Evolutionary conservation across 2,329 filamentous ascomycete species (phyloP).

Genomic region (Fusarium mundagurra): DNA sequence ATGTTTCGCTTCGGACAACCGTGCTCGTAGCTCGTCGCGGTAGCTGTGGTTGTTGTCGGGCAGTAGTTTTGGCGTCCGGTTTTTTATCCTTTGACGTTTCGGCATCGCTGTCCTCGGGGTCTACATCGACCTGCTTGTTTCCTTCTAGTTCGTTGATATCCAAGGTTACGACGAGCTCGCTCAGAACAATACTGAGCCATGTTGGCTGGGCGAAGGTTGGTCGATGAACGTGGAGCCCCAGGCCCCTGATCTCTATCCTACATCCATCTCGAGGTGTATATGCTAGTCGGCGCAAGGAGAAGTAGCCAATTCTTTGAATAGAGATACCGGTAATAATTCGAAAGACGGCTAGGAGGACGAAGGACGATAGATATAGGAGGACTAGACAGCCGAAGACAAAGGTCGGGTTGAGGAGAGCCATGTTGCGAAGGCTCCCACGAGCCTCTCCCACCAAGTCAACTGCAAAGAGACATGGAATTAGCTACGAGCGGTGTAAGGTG

Average conservation of each 20-base stretch:
- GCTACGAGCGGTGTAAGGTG: conserved; percentile 38
- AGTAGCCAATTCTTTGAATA: conserved; percentile 93
- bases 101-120: conserved; percentile 43
- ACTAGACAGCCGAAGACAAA: conserved; percentile 88
- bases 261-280: conserved; percentile 91
- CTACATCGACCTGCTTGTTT: conserved; percentile 49
- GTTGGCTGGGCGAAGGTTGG: conserved; percentile 98
- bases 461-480: conserved; percentile 29
- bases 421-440: conserved; percentile 47
- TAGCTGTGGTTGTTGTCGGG: conserved; percentile 32
- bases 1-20: conserved; percentile 73
- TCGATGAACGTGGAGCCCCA: conserved; percentile 88
- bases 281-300: conserved; percentile 88
- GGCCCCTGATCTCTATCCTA: conserved; percentile 86
- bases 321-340: conserved; percentile 94
- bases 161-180: conserved; percentile 84
- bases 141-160: conserved; percentile 75
- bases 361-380: conserved; percentile 88
- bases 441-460: conserved; percentile 41
- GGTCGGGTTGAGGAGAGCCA: conserved; percentile 77
- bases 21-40: conserved; percentile 20
- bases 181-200: conserved; percentile 90
- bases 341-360: conserved; percentile 91
- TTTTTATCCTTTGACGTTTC: conserved; percentile 41
- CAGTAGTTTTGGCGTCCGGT: conserved; percentile 38